Conservation (phyloP, 2,329 filamentous ascomycete species). For the Diaporthe velutina region DNA sequence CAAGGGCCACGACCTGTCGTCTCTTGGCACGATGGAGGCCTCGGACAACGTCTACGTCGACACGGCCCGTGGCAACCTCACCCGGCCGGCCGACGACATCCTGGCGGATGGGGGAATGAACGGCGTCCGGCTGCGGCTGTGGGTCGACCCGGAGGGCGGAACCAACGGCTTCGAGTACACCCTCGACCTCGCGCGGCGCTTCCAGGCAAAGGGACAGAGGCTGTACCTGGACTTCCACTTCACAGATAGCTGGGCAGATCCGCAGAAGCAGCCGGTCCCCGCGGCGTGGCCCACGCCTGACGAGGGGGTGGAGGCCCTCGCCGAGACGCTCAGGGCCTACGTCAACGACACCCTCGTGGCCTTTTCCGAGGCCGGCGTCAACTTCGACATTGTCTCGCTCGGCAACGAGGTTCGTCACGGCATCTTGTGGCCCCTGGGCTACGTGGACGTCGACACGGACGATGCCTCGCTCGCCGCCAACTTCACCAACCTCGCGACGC, state of each 20-base stretch:
- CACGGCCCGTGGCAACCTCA: conserved; percentile 24
- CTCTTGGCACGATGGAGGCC: conserved; percentile 26
- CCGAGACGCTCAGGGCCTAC: conserved; percentile 77
- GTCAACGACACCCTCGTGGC: conserved; percentile 72
- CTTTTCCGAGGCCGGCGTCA: conserved; percentile 68
- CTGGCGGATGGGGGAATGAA: conserved; percentile 34
- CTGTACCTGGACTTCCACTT: conserved; percentile 76
- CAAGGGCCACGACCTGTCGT: conserved; percentile 35
- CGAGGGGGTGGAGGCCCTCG: conserved; percentile 65
- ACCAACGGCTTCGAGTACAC: conserved; percentile 80
- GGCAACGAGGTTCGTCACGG: conserved; percentile 80
- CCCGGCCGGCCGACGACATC: conserved; percentile 31
- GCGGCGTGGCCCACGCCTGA: conserved; percentile 69
- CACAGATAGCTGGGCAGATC: conserved; percentile 80
- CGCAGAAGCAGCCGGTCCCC: conserved; percentile 71
- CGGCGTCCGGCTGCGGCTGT: conserved; percentile 54
- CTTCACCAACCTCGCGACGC: conserved; percentile 67
- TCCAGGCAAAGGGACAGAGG: conserved; percentile 70
- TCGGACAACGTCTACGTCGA: conserved; percentile 27
- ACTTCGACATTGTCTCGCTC: conserved; percentile 74
- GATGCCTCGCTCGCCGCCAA: conserved; percentile 74
- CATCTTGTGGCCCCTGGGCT: conserved; percentile 74
- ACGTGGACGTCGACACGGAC: conserved; percentile 72
- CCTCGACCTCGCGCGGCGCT: conserved; percentile 73
- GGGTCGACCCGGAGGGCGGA: conserved; percentile 76